These are phyloP conservation scores for Raphanus sativus DNA, from an alignment of 345 rosid species.

Conservation along the genomic window DNA sequence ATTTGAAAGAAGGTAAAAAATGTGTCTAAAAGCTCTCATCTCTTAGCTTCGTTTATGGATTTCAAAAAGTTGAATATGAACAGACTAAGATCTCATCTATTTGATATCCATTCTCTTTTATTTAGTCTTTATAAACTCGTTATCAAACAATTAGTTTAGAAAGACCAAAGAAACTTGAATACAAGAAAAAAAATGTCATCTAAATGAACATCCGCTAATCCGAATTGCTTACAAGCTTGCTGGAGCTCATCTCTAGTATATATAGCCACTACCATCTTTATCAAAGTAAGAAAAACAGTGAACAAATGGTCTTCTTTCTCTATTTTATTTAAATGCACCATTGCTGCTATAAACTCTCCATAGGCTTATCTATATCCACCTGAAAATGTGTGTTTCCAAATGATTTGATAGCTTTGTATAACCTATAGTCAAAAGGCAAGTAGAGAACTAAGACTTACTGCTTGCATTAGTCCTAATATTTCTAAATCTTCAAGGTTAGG, in stretches of 20 bases:
- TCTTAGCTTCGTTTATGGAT: not conserved
- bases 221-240: slow-evolving; percentile 74
- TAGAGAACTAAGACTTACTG: slow-evolving; percentile 41
- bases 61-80: not conserved
- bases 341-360: slow-evolving; percentile 83
- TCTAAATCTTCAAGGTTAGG: slow-evolving; percentile 70
- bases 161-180: not conserved
- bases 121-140: not conserved
- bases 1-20: slow-evolving; percentile 9
- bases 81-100: not conserved
- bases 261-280: slow-evolving; percentile 86
- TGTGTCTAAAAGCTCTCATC: not conserved
- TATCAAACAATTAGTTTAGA: too few relatives aligned
- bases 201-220: slow-evolving; percentile 49
- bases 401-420: too few relatives aligned
- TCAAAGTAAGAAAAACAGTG: slow-evolving; percentile 87
- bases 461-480: slow-evolving; percentile 70
- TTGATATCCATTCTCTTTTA: not conserved
- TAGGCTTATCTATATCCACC: slow-evolving; percentile 81
- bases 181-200: not conserved
- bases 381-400: slow-evolving; percentile 29
- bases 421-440: not conserved
- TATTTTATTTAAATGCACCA: slow-evolving; percentile 86
- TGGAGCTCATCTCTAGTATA: slow-evolving; percentile 80
- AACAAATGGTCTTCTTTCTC: slow-evolving; percentile 78